Conservation (phyloP, 371 early-diverging fungal genomes). For the Mortierella sp. region DNA sequence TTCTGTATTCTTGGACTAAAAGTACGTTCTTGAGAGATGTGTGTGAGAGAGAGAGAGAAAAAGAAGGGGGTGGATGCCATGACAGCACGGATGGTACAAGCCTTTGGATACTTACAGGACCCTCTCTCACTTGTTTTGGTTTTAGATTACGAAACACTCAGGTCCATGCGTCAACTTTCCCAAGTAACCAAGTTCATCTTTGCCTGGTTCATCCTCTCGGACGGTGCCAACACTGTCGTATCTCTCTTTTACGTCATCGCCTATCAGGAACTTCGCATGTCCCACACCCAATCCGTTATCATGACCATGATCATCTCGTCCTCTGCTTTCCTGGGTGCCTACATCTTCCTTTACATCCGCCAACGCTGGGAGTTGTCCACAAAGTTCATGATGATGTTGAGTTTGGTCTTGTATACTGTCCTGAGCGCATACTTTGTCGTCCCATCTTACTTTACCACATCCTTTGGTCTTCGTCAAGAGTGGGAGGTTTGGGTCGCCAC, state of each 20-base stretch:
- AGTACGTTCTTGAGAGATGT: too few species aligned
- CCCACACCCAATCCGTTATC: constrained; percentile 33
- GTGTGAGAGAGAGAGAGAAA: too few species aligned
- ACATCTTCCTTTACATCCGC: constrained; percentile 55
- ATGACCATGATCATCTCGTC: constrained; percentile 50
- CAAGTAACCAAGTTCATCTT: constrained; percentile 65
- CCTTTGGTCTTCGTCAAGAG: constrained; percentile 33
- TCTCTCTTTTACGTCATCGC: constrained; percentile 53
- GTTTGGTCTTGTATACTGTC: constrained; percentile 16
- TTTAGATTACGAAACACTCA: constrained; percentile 36
- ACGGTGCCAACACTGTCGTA: constrained; percentile 66
- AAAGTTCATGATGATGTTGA: constrained; percentile 38
- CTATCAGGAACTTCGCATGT: constrained; percentile 46
- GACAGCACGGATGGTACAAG: too few species aligned
- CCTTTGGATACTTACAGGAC: neutral
- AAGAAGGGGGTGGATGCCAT: too few species aligned
- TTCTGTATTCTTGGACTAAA: constrained; percentile 58
- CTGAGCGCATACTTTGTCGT: constrained; percentile 40
- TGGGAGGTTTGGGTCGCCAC: constrained; percentile 65
- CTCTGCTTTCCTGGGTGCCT: constrained; percentile 57
- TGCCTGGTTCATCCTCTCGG: constrained; percentile 69
- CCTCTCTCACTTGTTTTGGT: neutral
- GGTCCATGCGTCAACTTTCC: constrained; percentile 59
- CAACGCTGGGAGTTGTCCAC: constrained; percentile 30
- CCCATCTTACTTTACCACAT: constrained; percentile 43